These are phyloP conservation scores for Citrullus mucosospermus DNA, from an alignment of 306 rosid species.

Conservation along the genomic window DNA sequence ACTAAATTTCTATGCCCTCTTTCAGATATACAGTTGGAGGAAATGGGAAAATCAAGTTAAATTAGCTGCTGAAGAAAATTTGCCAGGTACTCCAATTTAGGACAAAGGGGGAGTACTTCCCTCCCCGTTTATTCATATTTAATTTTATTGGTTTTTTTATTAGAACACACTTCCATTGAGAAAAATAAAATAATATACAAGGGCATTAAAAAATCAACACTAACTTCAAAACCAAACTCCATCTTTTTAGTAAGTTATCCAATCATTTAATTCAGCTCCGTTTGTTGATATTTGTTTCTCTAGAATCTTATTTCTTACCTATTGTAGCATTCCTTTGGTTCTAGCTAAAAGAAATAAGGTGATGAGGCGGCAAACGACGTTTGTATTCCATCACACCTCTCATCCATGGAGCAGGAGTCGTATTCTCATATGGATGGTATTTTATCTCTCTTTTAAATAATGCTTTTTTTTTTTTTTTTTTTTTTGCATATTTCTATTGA, in stretches of 20 bases:
- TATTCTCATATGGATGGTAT: conserved; percentile 84
- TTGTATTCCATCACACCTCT: conserved; percentile 81
- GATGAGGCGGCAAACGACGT: conserved; percentile 84
- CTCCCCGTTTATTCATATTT: background rate
- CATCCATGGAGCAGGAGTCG: conserved; percentile 98
- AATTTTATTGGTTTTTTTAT: too few species aligned
- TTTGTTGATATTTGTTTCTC: background rate
- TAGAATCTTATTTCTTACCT: background rate
- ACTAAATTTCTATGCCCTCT: conserved; percentile 3
- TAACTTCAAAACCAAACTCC: too few species aligned
- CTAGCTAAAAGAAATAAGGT: conserved; percentile 62
- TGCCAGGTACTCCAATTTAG: conserved; percentile 37
- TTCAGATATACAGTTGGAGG: conserved; percentile 89
- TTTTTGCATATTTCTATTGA: background rate
- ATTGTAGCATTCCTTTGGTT: background rate
- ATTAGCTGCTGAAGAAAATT: conserved; percentile 30
- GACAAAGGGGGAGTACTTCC: background rate
- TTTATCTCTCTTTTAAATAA: conserved; percentile 2
- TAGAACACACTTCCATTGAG: too few species aligned
- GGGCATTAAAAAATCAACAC: too few species aligned
- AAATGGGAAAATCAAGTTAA: conserved; percentile 78
- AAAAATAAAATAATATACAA: too few species aligned
- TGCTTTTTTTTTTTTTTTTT: background rate
- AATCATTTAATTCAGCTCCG: background rate
- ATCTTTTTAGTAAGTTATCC: background rate